phyloP scores from a whole-genome alignment of 1,284 basidiomycete genomes.

The Ustilago bromivora region DNA sequence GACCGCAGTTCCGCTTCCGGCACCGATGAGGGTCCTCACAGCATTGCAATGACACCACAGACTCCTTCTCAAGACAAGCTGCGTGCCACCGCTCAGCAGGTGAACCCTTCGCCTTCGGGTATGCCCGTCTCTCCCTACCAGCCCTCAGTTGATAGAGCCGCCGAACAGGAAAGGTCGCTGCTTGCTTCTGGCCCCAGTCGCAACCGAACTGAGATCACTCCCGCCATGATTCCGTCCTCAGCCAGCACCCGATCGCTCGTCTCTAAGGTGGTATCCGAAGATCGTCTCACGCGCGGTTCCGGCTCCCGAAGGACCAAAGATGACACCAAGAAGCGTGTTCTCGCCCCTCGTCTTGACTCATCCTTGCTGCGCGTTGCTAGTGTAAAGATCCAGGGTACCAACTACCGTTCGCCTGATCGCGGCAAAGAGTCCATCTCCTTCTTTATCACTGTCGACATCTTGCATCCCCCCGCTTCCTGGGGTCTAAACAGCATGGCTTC shows the following conservation, averaged over 20 bases:
- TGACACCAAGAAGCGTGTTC: conserved; percentile 36
- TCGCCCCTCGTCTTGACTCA: conserved; percentile 59
- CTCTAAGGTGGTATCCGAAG: conserved; percentile 33
- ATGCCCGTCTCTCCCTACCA: conserved; percentile 29
- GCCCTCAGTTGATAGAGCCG: conserved; percentile 15
- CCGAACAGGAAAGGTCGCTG: conserved; percentile 41
- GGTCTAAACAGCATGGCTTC: conserved; percentile 69
- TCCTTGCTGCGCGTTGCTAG: conserved; percentile 55
- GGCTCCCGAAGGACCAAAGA: conserved; percentile 39
- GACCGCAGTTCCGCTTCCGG: conserved; percentile 50
- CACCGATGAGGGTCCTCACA: conserved; percentile 35
- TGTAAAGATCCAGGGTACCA: conserved; percentile 72
- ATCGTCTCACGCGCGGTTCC: conserved; percentile 19
- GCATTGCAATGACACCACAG: conserved; percentile 13
- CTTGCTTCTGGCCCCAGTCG: conserved; percentile 50
- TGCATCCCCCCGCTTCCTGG: conserved; percentile 61
- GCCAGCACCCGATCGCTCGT: conserved; percentile 46
- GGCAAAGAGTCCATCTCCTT: conserved; percentile 89
- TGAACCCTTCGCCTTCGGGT: conserved; percentile 21
- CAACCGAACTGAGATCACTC: conserved; percentile 36
- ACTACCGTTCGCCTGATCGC: conserved; percentile 84
- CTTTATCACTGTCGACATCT: conserved; percentile 73
- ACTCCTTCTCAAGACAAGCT: conserved; percentile 15
- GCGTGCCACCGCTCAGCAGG: conserved; percentile 28
- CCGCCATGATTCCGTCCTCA: conserved; percentile 45